These are phyloP conservation scores for Nannizziopsis barbatae DNA, from an alignment of 2,329 filamentous ascomycete genomes.

Conservation along the genomic window DNA sequence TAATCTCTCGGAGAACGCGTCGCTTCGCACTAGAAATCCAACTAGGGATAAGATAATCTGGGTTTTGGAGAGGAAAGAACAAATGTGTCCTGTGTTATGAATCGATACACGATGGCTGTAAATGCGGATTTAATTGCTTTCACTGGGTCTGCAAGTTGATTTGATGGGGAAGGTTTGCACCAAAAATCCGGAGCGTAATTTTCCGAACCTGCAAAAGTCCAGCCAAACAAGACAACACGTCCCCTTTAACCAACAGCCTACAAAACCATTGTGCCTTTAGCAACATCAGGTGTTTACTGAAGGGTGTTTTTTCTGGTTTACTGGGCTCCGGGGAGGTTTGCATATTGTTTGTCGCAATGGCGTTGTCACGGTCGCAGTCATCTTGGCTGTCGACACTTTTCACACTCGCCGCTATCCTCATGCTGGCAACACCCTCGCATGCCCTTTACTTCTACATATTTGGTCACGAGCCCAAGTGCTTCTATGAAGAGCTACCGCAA, in stretches of 20 bases:
- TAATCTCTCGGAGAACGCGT: neutral
- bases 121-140: no score
- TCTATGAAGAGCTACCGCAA: constrained; percentile 96
- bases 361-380: constrained; percentile 24
- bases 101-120: neutral
- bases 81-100: no score
- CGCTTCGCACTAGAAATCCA: neutral
- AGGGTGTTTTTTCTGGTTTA: neutral
- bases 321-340: neutral
- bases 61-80: no score
- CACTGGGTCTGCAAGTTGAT: no score
- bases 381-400: constrained; percentile 38
- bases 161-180: no score
- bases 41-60: no score
- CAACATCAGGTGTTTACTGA: neutral
- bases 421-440: constrained; percentile 52
- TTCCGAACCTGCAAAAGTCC: neutral
- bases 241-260: constrained; percentile 4
- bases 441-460: constrained; percentile 96
- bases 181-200: no score
- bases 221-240: constrained; percentile 4
- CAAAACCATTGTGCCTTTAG: neutral
- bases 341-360: constrained; percentile 23
- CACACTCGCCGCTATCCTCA: constrained; percentile 55
- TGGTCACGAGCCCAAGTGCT: constrained; percentile 75